Evolutionary conservation across 1,284 basidiomycete species (phyloP), one percentile per base, ranked within the genome.

Genomic region (Ceratobasidium theobromae): DNA sequence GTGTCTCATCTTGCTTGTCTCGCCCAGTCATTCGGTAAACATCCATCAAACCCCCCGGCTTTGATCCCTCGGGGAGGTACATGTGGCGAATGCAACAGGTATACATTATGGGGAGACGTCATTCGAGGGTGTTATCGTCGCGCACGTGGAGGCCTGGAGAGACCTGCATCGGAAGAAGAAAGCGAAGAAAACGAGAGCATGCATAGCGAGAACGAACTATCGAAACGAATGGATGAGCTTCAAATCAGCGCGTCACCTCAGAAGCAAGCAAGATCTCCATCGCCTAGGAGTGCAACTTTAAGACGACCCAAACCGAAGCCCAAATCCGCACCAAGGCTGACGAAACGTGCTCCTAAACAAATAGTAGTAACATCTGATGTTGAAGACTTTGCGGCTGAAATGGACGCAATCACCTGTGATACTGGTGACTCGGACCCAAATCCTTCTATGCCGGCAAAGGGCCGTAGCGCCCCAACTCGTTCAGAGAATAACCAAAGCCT

Each of bases 1-100:
- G 74, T 85, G 1, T 82, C 86, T 1, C 93, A 95, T 74, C 76
- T 94, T 0, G 70, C 73, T 0, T 95, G 93, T 72, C 81, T 95
- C 5, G 83, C 89, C 1, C 54, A 76, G 4, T 73, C 79, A 21
- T 66, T 52, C n/a, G 40, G 12, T 16, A 48, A 70, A 18, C 58
- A 75, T 65, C 23, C 68, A 5, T 67, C 72, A 2, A 69, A 76
- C 65, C 68, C 72, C 18, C 62, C n/a, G 32, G 45, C 30, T 27
- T 73, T 91, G 35, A 77, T 93, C 21, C 89, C 89, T 0, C 80
- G 84, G 35, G 81, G 81, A 1, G 89, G 89, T 1, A 67, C 73
- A 1, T 93, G 91, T 72, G 78, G 76, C 2, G 74, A 77, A 0
- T 93, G 91, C 71, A 66, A 73, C 0, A 73, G 75, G 0, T 83